Evolutionary conservation across 768 basidiomycete genomes (phyloP), one percentile per base, ranked within the genome.

Genomic region (button mushroom (Agaricus bisporus)): DNA sequence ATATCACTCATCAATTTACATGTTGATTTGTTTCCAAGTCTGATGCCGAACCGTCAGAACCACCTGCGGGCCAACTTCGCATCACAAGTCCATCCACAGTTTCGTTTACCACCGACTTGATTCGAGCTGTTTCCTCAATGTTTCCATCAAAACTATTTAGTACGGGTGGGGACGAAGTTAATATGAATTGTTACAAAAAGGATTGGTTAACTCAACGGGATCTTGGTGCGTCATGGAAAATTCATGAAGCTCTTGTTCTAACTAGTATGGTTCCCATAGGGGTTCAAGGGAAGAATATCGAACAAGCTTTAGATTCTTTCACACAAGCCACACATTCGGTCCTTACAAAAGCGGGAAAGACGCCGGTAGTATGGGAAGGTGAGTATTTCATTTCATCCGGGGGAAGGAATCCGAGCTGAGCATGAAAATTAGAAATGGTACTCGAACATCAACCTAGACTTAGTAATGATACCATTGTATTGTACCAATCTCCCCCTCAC

Each of bases 161-260:
- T 58, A 88, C 89, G 0, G 92, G 92, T 0, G 91, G 92, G 0
- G 91, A 93, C 58, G 90, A 92, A 60, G 65, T 92, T 60, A 92
- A 92, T 55, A 61, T 68, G 8, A 72, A 73, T 6, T 89, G 88
- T 63, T 91, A 88, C 47, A 55, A 56, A 53, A 62, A 84, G 11
- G 90, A 93, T 58, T 63, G 66, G 2, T 64, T 68, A 57, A 88
- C 87, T 0, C 81, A 83, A 60, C 60, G 66, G 1, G 76, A 80
- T 4, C 75, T 92, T 41, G 68, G 73, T 56, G 48, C 56, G 54
- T 70, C 20, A 15, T 18, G n/a, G 22, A 7, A 12, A 12, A 2
- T 14, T 51, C 8, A 32, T 18, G 14, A 12, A 10, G 38, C 28
- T 6, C 20, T 2, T 29, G 25, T 15, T 14, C 9, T 17, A 4